phyloP scores from a whole-genome alignment of 768 basidiomycete species.

The Naganishia vaughanmartiniae region DNA sequence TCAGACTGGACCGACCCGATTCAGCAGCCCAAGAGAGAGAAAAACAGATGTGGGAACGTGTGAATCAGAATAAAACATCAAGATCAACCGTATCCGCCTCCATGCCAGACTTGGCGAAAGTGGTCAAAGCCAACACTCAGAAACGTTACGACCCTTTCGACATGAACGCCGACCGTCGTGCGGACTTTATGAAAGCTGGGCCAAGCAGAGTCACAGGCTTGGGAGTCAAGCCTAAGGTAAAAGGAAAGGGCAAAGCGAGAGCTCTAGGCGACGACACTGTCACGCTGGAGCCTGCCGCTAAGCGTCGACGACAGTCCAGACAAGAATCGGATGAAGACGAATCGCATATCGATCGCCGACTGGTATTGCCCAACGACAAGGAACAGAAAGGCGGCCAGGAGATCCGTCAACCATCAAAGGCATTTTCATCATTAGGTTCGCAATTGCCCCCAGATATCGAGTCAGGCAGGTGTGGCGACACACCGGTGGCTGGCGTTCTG shows the following conservation, averaged over 20 bases:
- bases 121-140: slow-evolving; percentile 39
- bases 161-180: slow-evolving; percentile 22
- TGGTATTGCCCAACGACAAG: neutral
- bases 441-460: too few species aligned
- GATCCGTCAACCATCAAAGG: neutral
- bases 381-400: neutral
- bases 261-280: slow-evolving; percentile 1
- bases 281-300: neutral
- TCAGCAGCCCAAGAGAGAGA: slow-evolving; percentile 52
- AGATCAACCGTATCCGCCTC: slow-evolving; percentile 32
- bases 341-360: too few species aligned
- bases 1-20: slow-evolving; percentile 59
- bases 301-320: neutral
- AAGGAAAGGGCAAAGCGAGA: slow-evolving; percentile 37
- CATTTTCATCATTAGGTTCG: neutral
- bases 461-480: neutral
- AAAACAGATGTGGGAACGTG: slow-evolving; percentile 55
- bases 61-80: slow-evolving; percentile 3
- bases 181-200: neutral
- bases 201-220: neutral
- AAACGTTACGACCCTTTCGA: slow-evolving; percentile 48
- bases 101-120: slow-evolving; percentile 33
- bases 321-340: slow-evolving; percentile 4
- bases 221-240: slow-evolving; percentile 29
- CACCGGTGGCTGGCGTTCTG: neutral